A percentile compares a stretch with the other conserved stretches of the same genome.
Conservation (phyloP, 305 asterid species). For the Rubia tinctorum region DNA sequence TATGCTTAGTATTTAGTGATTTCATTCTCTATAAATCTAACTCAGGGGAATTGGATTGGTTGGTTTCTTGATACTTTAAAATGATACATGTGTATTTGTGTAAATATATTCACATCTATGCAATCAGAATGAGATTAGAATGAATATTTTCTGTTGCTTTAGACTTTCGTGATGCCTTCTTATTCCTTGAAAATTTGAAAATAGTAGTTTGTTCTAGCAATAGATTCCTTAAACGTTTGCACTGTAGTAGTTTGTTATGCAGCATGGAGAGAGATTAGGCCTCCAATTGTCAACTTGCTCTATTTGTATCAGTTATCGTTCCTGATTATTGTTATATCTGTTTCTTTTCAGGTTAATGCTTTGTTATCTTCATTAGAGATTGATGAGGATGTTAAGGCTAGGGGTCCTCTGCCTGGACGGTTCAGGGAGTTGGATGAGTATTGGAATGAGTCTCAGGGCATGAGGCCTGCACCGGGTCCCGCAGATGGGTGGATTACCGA, state of each 20-base stretch:
- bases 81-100: not conserved
- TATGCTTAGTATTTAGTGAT: not conserved
- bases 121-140: not conserved
- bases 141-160: not conserved
- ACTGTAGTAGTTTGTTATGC: not conserved
- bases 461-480: conserved; percentile 57
- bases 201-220: not conserved
- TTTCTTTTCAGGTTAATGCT: conserved; percentile 75
- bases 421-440: conserved; percentile 81
- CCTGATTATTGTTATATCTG: conserved; percentile 11
- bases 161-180: not conserved
- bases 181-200: not conserved
- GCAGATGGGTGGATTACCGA: conserved; percentile 90
- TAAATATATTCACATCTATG: not conserved
- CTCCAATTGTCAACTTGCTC: not conserved
- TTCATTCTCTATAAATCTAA: not conserved
- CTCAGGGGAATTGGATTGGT: not conserved
- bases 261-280: not conserved
- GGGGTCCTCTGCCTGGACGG: conserved; percentile 76
- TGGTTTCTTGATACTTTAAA: not conserved
- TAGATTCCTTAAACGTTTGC: not conserved
- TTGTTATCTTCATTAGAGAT: conserved; percentile 89
- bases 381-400: conserved; percentile 63
- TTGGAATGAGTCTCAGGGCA: conserved; percentile 89
- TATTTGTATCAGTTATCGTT: not conserved